Conservation (phyloP, 164 flowering plant genomes). For the Protea cynaroides region DNA sequence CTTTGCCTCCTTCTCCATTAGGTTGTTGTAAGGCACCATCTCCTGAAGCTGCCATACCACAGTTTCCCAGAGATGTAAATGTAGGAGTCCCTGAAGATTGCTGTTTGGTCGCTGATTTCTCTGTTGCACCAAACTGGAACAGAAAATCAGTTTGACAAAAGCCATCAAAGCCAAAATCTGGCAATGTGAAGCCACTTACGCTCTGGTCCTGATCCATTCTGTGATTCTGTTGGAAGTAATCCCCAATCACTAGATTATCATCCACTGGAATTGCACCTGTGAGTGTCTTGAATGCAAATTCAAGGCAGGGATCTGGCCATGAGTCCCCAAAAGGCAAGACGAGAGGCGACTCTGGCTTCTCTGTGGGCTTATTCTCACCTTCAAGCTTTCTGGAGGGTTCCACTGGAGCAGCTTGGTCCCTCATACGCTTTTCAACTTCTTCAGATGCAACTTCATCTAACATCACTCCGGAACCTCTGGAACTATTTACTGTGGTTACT, state of each 20-base stretch:
- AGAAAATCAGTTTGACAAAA: slow-evolving; percentile 15
- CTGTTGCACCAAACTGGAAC: slow-evolving; percentile 12
- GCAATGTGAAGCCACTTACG: slow-evolving; percentile 7
- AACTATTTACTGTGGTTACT: background rate
- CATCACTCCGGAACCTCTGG: background rate
- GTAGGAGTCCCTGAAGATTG: slow-evolving; percentile 12
- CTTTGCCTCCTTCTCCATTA: slow-evolving; percentile 10
- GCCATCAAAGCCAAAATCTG: slow-evolving; percentile 14
- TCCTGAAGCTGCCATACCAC: slow-evolving; percentile 14
- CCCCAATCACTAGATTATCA: slow-evolving; percentile 18
- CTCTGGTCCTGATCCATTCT: slow-evolving; percentile 18
- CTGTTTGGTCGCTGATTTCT: slow-evolving; percentile 7
- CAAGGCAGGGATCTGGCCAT: slow-evolving; percentile 43
- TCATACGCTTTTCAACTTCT: too few relatives aligned
- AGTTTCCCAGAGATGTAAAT: slow-evolving; percentile 9
- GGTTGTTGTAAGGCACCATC: slow-evolving; percentile 11
- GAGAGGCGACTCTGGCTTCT: slow-evolving; percentile 14
- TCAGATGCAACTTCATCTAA: background rate
- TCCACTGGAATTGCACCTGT: slow-evolving; percentile 39
- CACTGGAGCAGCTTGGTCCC: background rate
- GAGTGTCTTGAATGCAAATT: slow-evolving; percentile 49
- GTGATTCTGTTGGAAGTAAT: slow-evolving; percentile 27
- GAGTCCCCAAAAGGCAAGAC: slow-evolving; percentile 23
- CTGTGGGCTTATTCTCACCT: slow-evolving; percentile 8
- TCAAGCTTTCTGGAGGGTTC: slow-evolving; percentile 7